phyloP scores from a whole-genome alignment of 2,329 filamentous ascomycete genomes.

The Penicillium griseofulvum region DNA sequence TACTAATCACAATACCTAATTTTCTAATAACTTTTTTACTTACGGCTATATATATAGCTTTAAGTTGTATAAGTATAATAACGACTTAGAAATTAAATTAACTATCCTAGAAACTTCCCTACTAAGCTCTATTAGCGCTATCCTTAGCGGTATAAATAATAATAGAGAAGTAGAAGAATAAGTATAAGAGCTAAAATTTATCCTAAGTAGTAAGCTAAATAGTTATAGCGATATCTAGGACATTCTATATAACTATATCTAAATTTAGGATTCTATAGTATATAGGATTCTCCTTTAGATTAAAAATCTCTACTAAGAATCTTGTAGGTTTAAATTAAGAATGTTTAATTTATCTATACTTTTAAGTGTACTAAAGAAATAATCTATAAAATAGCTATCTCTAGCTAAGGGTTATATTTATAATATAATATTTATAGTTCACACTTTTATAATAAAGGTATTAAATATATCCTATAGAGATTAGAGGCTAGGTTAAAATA shows the following conservation, averaged over 20 bases:
- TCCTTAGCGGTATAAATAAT: not conserved
- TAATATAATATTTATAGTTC: no score
- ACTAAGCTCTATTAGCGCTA: not conserved
- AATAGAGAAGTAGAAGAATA: not conserved
- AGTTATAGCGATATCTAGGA: not conserved
- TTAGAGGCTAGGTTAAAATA: no score
- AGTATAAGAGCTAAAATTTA: not conserved
- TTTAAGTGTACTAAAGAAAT: not conserved
- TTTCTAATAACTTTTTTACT: not conserved
- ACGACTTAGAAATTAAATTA: not conserved
- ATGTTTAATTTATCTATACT: not conserved
- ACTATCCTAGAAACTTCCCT: not conserved
- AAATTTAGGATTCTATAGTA: not conserved
- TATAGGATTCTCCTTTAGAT: not conserved
- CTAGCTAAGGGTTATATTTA: no score
- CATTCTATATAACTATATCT: not conserved
- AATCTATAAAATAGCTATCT: not conserved
- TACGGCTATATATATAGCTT: constrained; percentile 17
- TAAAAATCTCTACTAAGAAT: not conserved
- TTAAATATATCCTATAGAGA: no score
- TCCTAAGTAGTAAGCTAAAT: not conserved
- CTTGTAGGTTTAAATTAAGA: not conserved
- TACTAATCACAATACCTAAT: not conserved
- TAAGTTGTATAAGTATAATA: not conserved
- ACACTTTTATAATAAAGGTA: no score